phyloP scores from a whole-genome alignment of 495 filamentous ascomycete genomes.

The Tuber magnatum region DNA sequence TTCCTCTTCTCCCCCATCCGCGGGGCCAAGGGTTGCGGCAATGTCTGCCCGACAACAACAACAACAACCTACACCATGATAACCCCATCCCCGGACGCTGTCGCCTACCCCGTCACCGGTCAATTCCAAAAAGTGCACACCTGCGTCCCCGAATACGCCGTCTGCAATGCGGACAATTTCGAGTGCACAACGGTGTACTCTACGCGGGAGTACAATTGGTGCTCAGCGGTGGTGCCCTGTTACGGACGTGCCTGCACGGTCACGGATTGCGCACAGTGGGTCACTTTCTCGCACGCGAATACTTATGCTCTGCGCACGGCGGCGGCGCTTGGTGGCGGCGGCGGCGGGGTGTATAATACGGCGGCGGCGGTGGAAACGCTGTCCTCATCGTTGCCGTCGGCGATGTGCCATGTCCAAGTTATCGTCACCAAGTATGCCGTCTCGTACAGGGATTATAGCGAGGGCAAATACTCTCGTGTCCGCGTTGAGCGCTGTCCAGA shows the following conservation, averaged over 20 bases:
- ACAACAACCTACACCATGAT: constrained; percentile 25
- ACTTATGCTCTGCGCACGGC: constrained; percentile 16
- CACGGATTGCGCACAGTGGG: constrained; percentile 14
- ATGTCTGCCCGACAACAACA: constrained; percentile 5
- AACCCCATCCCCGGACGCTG: constrained; percentile 20
- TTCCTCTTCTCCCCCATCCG: neutral
- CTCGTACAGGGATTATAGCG: constrained; percentile 10
- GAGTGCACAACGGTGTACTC: constrained; percentile 28
- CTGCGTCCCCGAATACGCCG: constrained; percentile 22
- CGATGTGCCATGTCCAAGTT: constrained; percentile 11
- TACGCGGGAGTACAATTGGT: constrained; percentile 19
- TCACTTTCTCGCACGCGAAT: constrained; percentile 24
- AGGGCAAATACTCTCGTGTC: constrained; percentile 7
- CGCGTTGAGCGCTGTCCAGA: constrained; percentile 15
- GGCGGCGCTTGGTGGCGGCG: neutral
- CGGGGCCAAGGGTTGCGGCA: neutral
- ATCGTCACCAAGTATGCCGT: constrained; percentile 17
- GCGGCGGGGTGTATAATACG: neutral
- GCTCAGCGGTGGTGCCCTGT: constrained; percentile 19
- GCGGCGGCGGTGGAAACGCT: neutral
- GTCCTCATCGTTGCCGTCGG: constrained; percentile 6
- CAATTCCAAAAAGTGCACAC: constrained; percentile 20
- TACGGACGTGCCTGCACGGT: constrained; percentile 18
- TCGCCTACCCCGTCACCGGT: constrained; percentile 15
- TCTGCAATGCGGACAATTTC: constrained; percentile 25